Evolutionary conservation across 2,329 filamentous ascomycete genomes (phyloP).

Genomic region (Byssothecium circinans): DNA sequence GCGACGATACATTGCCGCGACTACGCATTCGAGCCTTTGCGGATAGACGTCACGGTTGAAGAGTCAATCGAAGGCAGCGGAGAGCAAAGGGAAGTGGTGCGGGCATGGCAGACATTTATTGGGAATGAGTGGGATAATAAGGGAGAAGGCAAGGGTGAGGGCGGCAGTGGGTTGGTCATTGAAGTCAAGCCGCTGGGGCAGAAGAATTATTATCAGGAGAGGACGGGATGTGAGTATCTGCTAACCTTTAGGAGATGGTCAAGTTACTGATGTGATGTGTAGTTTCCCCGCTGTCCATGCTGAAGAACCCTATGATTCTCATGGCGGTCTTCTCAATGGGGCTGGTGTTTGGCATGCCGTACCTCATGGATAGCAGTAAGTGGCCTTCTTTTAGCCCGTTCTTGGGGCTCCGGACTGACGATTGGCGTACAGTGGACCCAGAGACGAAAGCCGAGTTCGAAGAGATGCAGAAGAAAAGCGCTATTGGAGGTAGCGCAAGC

Average conservation of each 20-base stretch:
- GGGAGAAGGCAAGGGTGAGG: constrained; percentile 62
- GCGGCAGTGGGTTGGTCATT: constrained; percentile 53
- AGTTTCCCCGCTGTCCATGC: constrained; percentile 78
- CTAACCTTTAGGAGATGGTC: not conserved
- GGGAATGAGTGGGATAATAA: constrained; percentile 90
- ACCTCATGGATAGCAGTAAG: constrained; percentile 93
- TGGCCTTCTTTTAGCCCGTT: not conserved
- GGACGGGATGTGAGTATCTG: constrained; percentile 68
- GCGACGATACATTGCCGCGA: constrained; percentile 76
- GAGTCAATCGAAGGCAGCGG: constrained; percentile 32
- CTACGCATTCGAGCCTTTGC: constrained; percentile 74
- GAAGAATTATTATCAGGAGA: constrained; percentile 77
- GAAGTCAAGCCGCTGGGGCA: constrained; percentile 62
- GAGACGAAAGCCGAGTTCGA: constrained; percentile 93
- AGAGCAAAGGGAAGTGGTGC: constrained; percentile 51
- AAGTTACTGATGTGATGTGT: constrained; percentile 19
- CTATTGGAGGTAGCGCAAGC: constrained; percentile 51
- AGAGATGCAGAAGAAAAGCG: constrained; percentile 77
- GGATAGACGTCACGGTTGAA: constrained; percentile 67
- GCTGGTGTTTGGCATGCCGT: constrained; percentile 89
- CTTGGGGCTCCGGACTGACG: constrained; percentile 11
- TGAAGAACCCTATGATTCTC: constrained; percentile 97
- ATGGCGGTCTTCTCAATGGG: constrained; percentile 81
- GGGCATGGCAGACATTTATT: constrained; percentile 81
- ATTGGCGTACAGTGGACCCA: constrained; percentile 76